A percentile compares a stretch with the other conserved stretches of the same genome.
These are phyloP conservation scores for Blastosporella zonata DNA, from an alignment of 1,284 basidiomycete species.

Conservation along the genomic window DNA sequence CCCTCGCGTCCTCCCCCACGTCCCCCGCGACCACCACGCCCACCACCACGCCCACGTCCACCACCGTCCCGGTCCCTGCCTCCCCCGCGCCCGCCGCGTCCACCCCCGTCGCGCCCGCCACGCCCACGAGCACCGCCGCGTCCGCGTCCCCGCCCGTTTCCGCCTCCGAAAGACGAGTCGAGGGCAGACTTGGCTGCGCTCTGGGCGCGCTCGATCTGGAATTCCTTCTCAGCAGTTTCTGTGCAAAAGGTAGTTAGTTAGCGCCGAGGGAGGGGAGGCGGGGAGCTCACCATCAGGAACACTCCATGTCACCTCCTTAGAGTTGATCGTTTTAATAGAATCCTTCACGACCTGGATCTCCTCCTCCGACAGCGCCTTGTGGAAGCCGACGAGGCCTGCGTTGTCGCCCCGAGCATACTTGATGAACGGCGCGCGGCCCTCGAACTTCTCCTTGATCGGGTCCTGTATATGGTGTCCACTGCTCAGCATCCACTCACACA, in stretches of 20 bases:
- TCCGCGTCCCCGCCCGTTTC: constrained; percentile 26
- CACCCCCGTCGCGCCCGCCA: constrained; percentile 27
- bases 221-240: constrained; percentile 54
- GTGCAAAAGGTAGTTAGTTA: neutral
- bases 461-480: constrained; percentile 36
- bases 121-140: constrained; percentile 23
- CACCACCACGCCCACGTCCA: constrained; percentile 23
- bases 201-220: constrained; percentile 70
- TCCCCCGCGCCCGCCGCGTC: constrained; percentile 40
- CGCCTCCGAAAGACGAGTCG: constrained; percentile 33
- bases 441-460: constrained; percentile 77
- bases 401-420: constrained; percentile 64
- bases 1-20: constrained; percentile 40
- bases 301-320: constrained; percentile 59
- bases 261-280: constrained; percentile 3
- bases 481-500: neutral
- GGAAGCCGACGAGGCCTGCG: constrained; percentile 68
- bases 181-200: constrained; percentile 54
- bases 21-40: constrained; percentile 26
- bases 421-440: constrained; percentile 66
- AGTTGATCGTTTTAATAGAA: constrained; percentile 58
- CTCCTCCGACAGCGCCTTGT: constrained; percentile 66
- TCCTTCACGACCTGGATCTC: constrained; percentile 64
- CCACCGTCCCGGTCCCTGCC: constrained; percentile 36
- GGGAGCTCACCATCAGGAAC: constrained; percentile 51